phyloP scores from a whole-genome alignment of 345 rosid genomes.

The Rhodamnia rubescens region DNA sequence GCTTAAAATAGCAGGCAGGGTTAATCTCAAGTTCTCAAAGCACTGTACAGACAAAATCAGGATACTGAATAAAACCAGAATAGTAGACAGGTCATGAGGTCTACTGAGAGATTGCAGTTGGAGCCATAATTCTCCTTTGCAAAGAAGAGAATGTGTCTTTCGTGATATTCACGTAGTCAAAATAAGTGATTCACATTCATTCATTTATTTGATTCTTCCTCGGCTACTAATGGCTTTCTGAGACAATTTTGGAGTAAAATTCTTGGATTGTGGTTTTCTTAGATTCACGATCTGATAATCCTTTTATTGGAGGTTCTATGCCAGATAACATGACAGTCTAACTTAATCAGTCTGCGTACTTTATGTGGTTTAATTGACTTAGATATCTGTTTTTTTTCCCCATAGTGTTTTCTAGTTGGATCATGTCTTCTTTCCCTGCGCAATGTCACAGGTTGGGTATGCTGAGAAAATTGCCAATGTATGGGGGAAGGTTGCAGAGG shows the following conservation, averaged over 20 bases:
- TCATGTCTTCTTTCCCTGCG: neutral
- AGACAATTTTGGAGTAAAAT: neutral
- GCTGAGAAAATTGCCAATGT: conserved; percentile 89
- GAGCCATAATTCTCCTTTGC: neutral
- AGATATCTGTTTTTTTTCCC: neutral
- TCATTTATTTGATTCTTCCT: neutral
- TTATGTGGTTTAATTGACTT: neutral
- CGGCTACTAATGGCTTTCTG: neutral
- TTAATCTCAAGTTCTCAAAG: neutral
- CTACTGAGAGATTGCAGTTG: neutral
- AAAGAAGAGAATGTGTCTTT: neutral
- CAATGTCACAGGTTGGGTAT: conserved; percentile 64
- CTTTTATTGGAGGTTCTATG: neutral
- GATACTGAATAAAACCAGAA: neutral
- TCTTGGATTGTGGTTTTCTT: neutral
- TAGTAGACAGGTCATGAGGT: neutral
- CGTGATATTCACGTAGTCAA: neutral
- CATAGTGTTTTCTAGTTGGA: neutral
- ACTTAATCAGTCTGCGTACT: neutral
- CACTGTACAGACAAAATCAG: neutral
- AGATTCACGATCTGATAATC: neutral
- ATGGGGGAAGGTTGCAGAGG: conserved; percentile 87
- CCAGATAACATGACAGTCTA: neutral
- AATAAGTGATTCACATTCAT: neutral
- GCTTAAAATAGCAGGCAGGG: neutral